Base-by-base conservation (phyloP, 2,329 filamentous ascomycete genomes). In the Xylariaceae sp. region DNA sequence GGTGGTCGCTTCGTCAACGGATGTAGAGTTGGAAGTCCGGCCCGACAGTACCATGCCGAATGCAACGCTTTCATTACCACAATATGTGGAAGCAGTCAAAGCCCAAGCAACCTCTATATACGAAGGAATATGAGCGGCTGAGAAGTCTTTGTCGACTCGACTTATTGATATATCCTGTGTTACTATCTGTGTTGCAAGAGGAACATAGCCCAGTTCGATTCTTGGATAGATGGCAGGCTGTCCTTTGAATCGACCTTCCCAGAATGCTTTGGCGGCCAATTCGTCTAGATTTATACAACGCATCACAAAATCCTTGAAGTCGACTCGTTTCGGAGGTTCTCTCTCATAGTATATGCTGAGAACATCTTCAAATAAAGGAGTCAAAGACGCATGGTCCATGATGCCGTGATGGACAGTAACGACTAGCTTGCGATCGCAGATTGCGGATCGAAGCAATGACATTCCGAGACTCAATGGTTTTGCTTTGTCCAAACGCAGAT, bases 61-160 rank as follows among this genome's bases (percentile, higher is more conserved):
- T 16, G 47, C 51, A 18, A 59, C 31, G 31, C 47, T 57, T 11
- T 59, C 54, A 31, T 41, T 45, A 19, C 45, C 11, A 2, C 45
- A 11, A 38, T 59, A 59, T 2, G 44, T 41, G 11, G 47, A 43
- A 16, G 39, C 38, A 14, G 57, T 59, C 39, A 59, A 31, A 28
- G 50, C 57, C 57, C 57, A 59, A 13, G 57, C 57, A 14, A 44
- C 40, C 22, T 59, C 54, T 6, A 54, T 45, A 22, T 48, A 59
- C 3, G 47, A 55, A 2, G 57, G 50, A 7, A 57, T 12, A 16
- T 48, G 55, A 5, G 17, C 36, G 17, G 16, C 41, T 17, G 45
- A 41, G 18, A 55, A 45, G 19, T n/a, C 13, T 6, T 46, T 28
- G 1, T 42, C 41, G n/a, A 44, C 19, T 7, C 11, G 38, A 5